A percentile compares a stretch with the other conserved stretches of the same genome.
Evolutionary conservation across 1,284 basidiomycete genomes (phyloP).

Genomic region (Salmacisia buchloeana): DNA sequence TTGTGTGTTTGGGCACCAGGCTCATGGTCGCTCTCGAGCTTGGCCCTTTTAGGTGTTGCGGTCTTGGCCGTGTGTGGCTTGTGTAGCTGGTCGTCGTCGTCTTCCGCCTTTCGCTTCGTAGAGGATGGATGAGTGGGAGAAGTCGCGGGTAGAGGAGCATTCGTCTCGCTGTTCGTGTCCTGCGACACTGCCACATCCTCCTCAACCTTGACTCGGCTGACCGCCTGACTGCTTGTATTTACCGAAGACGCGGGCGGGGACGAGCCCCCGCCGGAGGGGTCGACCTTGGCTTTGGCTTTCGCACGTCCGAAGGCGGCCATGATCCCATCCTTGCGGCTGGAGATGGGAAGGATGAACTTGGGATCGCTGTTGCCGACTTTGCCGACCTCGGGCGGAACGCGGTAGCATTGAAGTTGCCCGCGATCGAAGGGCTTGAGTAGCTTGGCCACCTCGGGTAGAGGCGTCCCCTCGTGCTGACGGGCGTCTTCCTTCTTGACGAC

Average conservation of each 20-base stretch:
- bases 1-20: too few species aligned
- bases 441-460: conserved; percentile 53
- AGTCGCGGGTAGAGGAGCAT: neutral
- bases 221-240: conserved; percentile 17
- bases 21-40: neutral
- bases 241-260: too few species aligned
- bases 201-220: conserved; percentile 10
- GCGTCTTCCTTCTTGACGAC: neutral
- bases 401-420: conserved; percentile 68
- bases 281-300: conserved; percentile 45
- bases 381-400: conserved; percentile 82
- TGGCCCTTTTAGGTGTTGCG: neutral
- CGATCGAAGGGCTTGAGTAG: conserved; percentile 64
- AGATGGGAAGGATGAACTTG: conserved; percentile 73
- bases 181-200: conserved; percentile 13
- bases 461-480: conserved; percentile 41
- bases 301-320: conserved; percentile 75
- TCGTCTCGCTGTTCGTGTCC: neutral
- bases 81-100: neutral
- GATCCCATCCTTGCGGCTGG: conserved; percentile 77
- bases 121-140: neutral
- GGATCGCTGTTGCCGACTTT: conserved; percentile 79
- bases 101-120: neutral
- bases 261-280: too few species aligned
- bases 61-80: neutral